Evolutionary conservation across 192 early-diverging fungal genomes (phyloP).

Genomic region (Neocallimastix lanati): DNA sequence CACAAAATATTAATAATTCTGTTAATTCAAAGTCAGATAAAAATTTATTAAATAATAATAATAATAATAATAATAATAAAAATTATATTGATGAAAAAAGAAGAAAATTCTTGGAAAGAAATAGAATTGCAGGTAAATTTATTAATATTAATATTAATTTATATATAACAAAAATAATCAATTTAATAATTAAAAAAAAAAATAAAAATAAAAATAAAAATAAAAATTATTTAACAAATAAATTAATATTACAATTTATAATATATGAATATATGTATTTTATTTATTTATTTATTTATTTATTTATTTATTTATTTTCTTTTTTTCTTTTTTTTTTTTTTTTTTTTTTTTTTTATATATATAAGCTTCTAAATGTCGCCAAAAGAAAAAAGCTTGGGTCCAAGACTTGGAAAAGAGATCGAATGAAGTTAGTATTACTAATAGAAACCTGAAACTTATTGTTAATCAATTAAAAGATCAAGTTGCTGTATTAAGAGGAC

Average conservation of each 20-base stretch:
- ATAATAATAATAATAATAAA: too few relatives aligned
- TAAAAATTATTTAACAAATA: too few relatives aligned
- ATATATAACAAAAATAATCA: too few relatives aligned
- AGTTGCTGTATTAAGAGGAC: not conserved
- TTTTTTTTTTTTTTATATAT: too few relatives aligned
- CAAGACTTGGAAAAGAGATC: slow-evolving; percentile 17
- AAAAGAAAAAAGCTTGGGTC: slow-evolving; percentile 32
- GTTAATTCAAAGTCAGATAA: not conserved
- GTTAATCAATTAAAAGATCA: slow-evolving; percentile 15
- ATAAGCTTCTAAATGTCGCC: slow-evolving; percentile 36
- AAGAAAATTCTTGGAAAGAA: not conserved
- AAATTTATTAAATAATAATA: not conserved
- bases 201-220: too few relatives aligned
- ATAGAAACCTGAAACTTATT: slow-evolving; percentile 7
- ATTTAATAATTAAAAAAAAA: too few relatives aligned
- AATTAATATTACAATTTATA: too few relatives aligned
- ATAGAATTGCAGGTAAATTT: not conserved
- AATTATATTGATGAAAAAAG: not conserved
- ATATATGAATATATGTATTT: too few relatives aligned
- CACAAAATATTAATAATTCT: not conserved
- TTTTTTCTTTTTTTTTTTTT: too few relatives aligned
- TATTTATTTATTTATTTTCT: too few relatives aligned
- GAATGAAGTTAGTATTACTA: slow-evolving; percentile 7
- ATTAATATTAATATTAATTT: too few relatives aligned
- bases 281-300: too few relatives aligned